A percentile compares a stretch with the other conserved stretches of the same genome.
Evolutionary conservation across 441 rosid species (phyloP).

Genomic region (Theobroma grandiflorum): DNA sequence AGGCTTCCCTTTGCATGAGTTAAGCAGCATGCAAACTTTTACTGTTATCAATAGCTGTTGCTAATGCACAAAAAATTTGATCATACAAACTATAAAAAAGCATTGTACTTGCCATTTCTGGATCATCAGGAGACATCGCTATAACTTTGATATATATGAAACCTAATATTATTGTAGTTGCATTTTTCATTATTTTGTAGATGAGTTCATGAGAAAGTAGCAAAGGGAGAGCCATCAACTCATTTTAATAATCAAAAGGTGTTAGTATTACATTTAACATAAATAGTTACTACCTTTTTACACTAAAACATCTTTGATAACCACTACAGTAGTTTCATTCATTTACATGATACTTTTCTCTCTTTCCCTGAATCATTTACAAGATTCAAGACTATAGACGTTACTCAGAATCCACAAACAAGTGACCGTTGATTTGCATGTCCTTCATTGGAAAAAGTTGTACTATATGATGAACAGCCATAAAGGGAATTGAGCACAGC

Average conservation of each 20-base stretch:
- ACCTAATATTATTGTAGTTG: neutral
- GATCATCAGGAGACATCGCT: neutral
- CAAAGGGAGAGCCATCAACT: neutral
- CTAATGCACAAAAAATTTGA: neutral
- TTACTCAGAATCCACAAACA: neutral
- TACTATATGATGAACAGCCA: neutral
- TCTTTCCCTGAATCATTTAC: neutral
- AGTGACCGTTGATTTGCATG: neutral
- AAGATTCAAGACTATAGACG: neutral
- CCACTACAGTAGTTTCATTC: neutral
- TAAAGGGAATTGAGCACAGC: slow-evolving; percentile 16
- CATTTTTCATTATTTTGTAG: neutral
- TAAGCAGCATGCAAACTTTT: neutral
- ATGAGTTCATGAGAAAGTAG: neutral
- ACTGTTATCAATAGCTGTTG: neutral
- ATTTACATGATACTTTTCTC: neutral
- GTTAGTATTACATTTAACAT: neutral
- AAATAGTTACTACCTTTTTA: neutral
- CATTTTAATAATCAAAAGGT: neutral
- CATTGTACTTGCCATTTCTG: neutral
- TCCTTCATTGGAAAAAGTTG: neutral
- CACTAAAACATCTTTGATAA: neutral
- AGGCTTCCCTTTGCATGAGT: neutral
- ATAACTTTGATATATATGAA: neutral
- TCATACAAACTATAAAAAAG: neutral